A percentile compares a stretch with the other conserved stretches of the same genome.
Conservation (phyloP, 345 rosid genomes). For the Euphorbia peplus region DNA sequence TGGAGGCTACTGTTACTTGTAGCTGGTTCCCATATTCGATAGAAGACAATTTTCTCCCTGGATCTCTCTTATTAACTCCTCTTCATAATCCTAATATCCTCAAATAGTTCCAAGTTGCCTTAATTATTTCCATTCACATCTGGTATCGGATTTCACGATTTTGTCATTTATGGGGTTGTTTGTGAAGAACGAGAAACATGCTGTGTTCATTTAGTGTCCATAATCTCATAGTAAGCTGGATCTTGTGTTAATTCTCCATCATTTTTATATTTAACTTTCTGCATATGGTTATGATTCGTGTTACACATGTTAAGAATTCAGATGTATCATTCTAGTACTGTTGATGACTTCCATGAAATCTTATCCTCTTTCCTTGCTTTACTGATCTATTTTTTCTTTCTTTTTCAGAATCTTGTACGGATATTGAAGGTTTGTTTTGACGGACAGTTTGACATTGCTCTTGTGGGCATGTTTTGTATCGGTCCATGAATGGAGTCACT, state of each 20-base stretch:
- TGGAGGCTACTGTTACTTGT: not conserved
- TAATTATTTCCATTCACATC: not conserved
- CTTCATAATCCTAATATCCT: not conserved
- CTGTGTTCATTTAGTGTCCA: not conserved
- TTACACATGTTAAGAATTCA: not conserved
- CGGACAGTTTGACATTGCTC: slow-evolving; percentile 7
- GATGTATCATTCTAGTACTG: not conserved
- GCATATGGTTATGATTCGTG: not conserved
- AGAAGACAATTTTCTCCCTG: not conserved
- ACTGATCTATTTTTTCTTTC: too few relatives aligned
- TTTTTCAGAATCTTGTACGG: slow-evolving; percentile 15
- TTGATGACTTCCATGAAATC: not conserved
- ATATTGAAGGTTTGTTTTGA: not conserved
- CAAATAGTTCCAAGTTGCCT: not conserved
- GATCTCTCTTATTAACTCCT: not conserved
- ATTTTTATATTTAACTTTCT: not conserved
- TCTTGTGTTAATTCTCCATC: not conserved
- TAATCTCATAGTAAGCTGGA: not conserved
- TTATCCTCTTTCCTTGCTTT: not conserved
- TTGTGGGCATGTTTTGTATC: not conserved
- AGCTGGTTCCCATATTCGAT: not conserved
- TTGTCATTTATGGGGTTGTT: not conserved
- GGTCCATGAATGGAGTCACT: not conserved
- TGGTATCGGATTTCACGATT: not conserved
- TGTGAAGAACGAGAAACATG: not conserved